phyloP scores from a whole-genome alignment of 208 protist genomes.

The Naegleria lovaniensis region DNA sequence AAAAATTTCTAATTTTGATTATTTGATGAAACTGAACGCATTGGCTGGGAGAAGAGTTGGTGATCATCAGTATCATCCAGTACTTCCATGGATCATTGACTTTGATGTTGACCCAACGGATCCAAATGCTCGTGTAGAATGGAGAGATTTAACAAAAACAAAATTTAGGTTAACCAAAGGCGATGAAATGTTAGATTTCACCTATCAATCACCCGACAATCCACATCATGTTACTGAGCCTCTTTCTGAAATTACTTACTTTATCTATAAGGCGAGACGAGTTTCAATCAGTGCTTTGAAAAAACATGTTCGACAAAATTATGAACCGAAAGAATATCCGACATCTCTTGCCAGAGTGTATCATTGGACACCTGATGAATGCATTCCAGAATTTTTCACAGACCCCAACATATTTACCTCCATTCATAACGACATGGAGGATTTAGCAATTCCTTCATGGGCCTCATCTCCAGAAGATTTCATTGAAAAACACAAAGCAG shows the following conservation, averaged over 20 bases:
- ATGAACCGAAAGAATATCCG: slow-evolving; percentile 52
- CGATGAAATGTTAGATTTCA: slow-evolving; percentile 30
- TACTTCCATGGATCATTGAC: slow-evolving; percentile 21
- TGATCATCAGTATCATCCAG: background rate
- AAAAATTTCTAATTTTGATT: slow-evolving; percentile 70
- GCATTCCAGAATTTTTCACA: slow-evolving; percentile 54
- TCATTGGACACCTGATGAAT: slow-evolving; percentile 56
- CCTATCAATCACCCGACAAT: background rate
- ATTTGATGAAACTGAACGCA: slow-evolving; percentile 69
- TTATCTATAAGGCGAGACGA: slow-evolving; percentile 21
- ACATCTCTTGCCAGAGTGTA: slow-evolving; percentile 45
- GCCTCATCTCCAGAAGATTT: slow-evolving; percentile 68
- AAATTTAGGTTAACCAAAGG: slow-evolving; percentile 23
- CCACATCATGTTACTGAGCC: slow-evolving; percentile 27
- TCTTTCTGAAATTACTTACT: slow-evolving; percentile 11
- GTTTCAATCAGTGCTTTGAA: background rate
- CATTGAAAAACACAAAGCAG: slow-evolving; percentile 80
- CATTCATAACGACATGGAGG: slow-evolving; percentile 46
- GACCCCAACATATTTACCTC: slow-evolving; percentile 47
- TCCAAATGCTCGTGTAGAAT: background rate
- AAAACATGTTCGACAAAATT: background rate
- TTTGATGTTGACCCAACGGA: background rate
- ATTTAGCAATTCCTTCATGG: slow-evolving; percentile 45
- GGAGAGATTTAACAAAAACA: slow-evolving; percentile 27
- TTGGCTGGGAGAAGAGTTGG: slow-evolving; percentile 46